These are phyloP conservation scores for Phytophthora tubulina DNA, from an alignment of 352 stramenopile species.

Conservation along the genomic window DNA sequence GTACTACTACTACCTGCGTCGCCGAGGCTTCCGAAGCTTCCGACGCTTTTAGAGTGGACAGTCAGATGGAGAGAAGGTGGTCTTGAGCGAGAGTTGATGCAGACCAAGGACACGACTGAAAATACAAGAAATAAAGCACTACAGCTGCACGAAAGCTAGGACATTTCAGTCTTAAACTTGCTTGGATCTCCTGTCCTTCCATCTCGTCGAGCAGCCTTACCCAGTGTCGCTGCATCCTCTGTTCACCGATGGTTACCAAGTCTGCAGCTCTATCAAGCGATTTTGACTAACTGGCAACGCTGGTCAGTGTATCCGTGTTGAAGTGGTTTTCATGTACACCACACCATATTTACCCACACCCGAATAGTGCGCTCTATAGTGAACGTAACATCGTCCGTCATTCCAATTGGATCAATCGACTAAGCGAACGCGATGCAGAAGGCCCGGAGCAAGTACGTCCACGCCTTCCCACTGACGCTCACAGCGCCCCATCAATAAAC, in stretches of 20 bases:
- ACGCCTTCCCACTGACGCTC: neutral
- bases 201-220: no score
- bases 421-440: constrained; percentile 54
- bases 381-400: constrained; percentile 4
- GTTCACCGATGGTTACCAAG: no score
- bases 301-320: constrained; percentile 3
- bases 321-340: constrained; percentile 21
- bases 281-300: no score
- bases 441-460: constrained; percentile 58
- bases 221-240: no score
- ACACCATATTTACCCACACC: constrained; percentile 23
- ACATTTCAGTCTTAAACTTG: neutral
- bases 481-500: neutral
- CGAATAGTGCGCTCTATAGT: constrained; percentile 23
- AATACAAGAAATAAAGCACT: neutral
- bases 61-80: neutral
- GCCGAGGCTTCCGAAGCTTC: constrained; percentile 39
- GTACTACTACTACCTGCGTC: constrained; percentile 74
- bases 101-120: neutral
- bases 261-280: no score
- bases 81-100: neutral
- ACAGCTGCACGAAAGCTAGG: neutral
- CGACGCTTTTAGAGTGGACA: constrained; percentile 35
- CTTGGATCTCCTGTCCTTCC: neutral
- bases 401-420: constrained; percentile 3